Base-by-base conservation (phyloP, 1,284 basidiomycete species). In the Schizophyllum commune region DNA sequence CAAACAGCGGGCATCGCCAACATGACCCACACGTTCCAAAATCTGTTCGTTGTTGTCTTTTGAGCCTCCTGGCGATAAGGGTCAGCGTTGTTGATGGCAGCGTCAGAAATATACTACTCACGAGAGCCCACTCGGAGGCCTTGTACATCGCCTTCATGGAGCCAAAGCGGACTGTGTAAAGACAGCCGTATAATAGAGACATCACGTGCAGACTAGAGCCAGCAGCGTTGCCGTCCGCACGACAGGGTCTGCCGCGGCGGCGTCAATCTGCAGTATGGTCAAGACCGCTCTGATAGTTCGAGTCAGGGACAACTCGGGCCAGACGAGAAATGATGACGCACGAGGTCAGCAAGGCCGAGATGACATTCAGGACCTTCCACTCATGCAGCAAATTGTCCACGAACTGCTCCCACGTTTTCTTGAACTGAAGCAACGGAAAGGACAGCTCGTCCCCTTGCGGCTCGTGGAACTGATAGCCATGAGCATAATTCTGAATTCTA, bases 231-330 rank as follows among this genome's bases (percentile, higher is more conserved):
- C 73, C 22, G 82, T 84, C 58, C 86, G 79, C 7, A 81, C 82
- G n/a, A 89, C 65, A 0, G 85, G 81, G 67, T 88, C 83, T 4
- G 74, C 68, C 1, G 78, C 76, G 22, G 82, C 84, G 20, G 73
- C 71, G 4, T 78, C 73, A 53, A 81, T 80, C 68, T 90, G 86
- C 60, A 91, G 81, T 70, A 89, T 78, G 0, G 87, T 83, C 39
- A 89, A 68, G 52, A 90, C 84, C 4, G 84, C 86, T 5, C 87
- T 90, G 65, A n/a, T n/a, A n/a, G n/a, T n/a, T n/a, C n/a, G n/a
- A n/a, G n/a, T n/a, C n/a, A n/a, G n/a, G n/a, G n/a, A n/a, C n/a
- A n/a, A n/a, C n/a, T n/a, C n/a, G 33, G 27, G 13, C 21, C 13
- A 21, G 3, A 55, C n/a, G n/a, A n/a, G n/a, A n/a, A 4, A 11